phyloP scores from a whole-genome alignment of 2,329 filamentous ascomycete species.

The Colletotrichum chlorophyti region DNA sequence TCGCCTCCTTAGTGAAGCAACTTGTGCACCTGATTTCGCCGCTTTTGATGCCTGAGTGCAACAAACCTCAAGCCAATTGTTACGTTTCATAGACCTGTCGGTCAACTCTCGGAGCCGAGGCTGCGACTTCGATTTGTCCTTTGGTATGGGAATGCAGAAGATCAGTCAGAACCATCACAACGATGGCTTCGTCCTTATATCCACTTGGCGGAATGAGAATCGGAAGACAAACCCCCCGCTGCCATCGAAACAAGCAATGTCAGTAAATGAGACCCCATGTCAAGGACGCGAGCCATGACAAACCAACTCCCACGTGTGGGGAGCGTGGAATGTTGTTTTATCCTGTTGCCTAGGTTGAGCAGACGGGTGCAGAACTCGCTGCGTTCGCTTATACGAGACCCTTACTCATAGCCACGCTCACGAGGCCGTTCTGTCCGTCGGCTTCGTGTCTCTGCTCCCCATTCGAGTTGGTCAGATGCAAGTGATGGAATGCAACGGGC shows the following conservation, averaged over 20 bases:
- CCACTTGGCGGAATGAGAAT: slow-evolving; percentile 10
- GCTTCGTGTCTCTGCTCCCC: not conserved
- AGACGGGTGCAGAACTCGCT: slow-evolving; percentile 1
- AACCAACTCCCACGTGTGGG: not conserved
- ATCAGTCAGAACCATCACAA: not conserved
- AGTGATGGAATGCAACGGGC: slow-evolving; percentile 5
- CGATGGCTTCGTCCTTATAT: not conserved
- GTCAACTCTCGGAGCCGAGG: slow-evolving; percentile 1
- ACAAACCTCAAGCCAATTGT: not conserved
- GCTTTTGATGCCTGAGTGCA: not conserved
- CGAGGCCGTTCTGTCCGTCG: not conserved
- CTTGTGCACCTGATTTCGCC: not conserved
- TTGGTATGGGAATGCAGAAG: too few relatives aligned
- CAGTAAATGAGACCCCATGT: slow-evolving; percentile 7
- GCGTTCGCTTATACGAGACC: slow-evolving; percentile 11
- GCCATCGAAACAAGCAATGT: slow-evolving; percentile 4
- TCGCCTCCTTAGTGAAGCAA: not conserved
- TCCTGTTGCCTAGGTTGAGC: slow-evolving; percentile 5
- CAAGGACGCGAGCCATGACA: not conserved
- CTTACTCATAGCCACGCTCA: slow-evolving; percentile 4
- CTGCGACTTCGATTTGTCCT: too few relatives aligned
- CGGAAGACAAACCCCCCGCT: not conserved
- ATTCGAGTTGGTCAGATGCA: not conserved
- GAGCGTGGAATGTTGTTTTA: slow-evolving; percentile 3
- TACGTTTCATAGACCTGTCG: slow-evolving; percentile 5